Percentiles rank a stretch among this genome's conserved stretches.
Conservation (phyloP, 768 basidiomycete genomes). For the Psilocybe sp. region DNA sequence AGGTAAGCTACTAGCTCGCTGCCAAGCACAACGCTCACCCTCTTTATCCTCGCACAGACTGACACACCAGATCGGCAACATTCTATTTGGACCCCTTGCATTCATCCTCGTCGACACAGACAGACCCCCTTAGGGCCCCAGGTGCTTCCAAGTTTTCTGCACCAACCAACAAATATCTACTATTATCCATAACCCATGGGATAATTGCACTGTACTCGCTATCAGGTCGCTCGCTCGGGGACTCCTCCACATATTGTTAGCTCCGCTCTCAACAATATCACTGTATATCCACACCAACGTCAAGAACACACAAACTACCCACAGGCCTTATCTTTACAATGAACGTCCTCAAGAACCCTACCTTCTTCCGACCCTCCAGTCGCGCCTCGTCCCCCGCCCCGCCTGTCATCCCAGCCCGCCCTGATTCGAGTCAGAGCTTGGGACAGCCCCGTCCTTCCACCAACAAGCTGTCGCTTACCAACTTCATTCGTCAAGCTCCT, state of each 20-base stretch:
- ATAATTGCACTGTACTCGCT: slow-evolving; percentile 40
- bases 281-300: slow-evolving; percentile 13
- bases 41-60: slow-evolving; percentile 29
- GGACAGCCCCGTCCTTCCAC: slow-evolving; percentile 52
- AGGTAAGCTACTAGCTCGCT: slow-evolving; percentile 22
- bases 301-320: slow-evolving; percentile 9
- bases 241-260: slow-evolving; percentile 15
- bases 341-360: slow-evolving; percentile 65
- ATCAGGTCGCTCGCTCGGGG: slow-evolving; percentile 38
- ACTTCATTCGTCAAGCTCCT: slow-evolving; percentile 56
- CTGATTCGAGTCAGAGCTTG: slow-evolving; percentile 33
- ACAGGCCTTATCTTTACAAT: slow-evolving; percentile 35
- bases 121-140: slow-evolving; percentile 68
- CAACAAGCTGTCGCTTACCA: slow-evolving; percentile 57
- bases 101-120: slow-evolving; percentile 64
- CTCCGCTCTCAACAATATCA: slow-evolving; percentile 18
- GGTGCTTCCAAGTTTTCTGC: slow-evolving; percentile 16
- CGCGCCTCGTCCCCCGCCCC: slow-evolving; percentile 63
- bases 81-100: slow-evolving; percentile 62
- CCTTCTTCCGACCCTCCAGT: slow-evolving; percentile 62
- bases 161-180: slow-evolving; percentile 13
- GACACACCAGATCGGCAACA: slow-evolving; percentile 49
- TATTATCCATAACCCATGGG: slow-evolving; percentile 44
- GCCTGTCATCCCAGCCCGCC: slow-evolving; percentile 27
- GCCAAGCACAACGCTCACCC: slow-evolving; percentile 7